A percentile compares a stretch with the other conserved stretches of the same genome.
Evolutionary conservation across 768 basidiomycete species (phyloP).

Genomic region (Kwoniella botswanensis): DNA sequence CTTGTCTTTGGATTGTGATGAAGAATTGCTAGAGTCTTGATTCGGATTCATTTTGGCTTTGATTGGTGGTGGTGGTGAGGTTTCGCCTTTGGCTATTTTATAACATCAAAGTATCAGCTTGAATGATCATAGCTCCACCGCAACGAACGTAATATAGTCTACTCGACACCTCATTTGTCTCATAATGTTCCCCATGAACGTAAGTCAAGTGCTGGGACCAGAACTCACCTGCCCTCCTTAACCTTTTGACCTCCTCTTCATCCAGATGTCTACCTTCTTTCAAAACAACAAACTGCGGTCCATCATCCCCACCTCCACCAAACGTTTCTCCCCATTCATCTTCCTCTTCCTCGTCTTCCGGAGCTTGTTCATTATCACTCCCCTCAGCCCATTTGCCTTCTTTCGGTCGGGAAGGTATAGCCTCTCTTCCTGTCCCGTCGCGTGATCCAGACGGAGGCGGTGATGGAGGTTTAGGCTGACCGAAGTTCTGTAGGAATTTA

Average conservation of each 20-base stretch:
- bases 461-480: slow-evolving; percentile 18
- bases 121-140: not conserved
- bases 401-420: slow-evolving; percentile 49
- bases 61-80: slow-evolving; percentile 7
- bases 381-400: slow-evolving; percentile 55
- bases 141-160: too few species aligned
- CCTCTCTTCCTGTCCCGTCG: slow-evolving; percentile 29
- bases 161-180: too few species aligned
- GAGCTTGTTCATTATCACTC: slow-evolving; percentile 44
- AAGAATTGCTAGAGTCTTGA: not conserved
- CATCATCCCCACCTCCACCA: slow-evolving; percentile 69
- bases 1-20: slow-evolving; percentile 19
- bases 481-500: slow-evolving; percentile 33
- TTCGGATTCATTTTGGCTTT: slow-evolving; percentile 1
- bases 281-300: slow-evolving; percentile 85
- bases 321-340: slow-evolving; percentile 65
- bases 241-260: slow-evolving; percentile 75
- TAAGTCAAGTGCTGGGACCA: not conserved
- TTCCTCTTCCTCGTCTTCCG: slow-evolving; percentile 65
- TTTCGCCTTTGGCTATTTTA: slow-evolving; percentile 7
- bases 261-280: slow-evolving; percentile 86
- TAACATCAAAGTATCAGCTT: not conserved
- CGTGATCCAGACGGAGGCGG: slow-evolving; percentile 11
- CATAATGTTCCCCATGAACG: too few species aligned
- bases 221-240: slow-evolving; percentile 49